A percentile compares a stretch with the other conserved stretches of the same genome.
phyloP scores from a whole-genome alignment of 805 yeast genomes.

The Komagataella pastoris region DNA sequence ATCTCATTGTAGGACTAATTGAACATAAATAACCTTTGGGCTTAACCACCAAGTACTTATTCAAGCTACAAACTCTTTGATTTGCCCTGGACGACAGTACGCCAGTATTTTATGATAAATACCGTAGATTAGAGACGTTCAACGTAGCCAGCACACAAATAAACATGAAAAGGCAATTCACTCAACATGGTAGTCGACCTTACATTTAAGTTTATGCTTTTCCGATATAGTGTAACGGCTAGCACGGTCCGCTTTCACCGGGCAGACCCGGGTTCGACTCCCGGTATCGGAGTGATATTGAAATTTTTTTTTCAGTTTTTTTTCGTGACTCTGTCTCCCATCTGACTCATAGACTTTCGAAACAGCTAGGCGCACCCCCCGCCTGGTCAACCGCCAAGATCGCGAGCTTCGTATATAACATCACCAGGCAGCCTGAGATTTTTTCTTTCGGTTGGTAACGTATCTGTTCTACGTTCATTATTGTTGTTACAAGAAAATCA shows the following conservation, averaged over 20 bases:
- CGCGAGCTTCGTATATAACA: background rate
- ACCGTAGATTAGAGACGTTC: background rate
- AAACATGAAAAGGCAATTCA: too few species aligned
- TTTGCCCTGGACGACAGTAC: background rate
- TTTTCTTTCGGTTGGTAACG: background rate
- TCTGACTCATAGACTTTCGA: background rate
- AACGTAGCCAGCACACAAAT: background rate
- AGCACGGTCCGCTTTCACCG: conserved; percentile 84
- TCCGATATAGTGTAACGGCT: conserved; percentile 80
- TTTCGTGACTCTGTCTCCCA: background rate
- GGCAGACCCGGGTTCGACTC: conserved; percentile 81
- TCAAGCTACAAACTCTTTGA: too few species aligned
- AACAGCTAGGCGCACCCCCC: background rate
- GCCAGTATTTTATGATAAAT: background rate
- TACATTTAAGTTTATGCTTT: background rate
- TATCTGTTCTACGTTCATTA: background rate
- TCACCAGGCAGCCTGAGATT: background rate
- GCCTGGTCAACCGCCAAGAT: background rate
- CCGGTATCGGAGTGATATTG: conserved; percentile 56
- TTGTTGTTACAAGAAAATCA: conserved; percentile 9
- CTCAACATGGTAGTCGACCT: background rate
- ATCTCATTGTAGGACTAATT: too few species aligned
- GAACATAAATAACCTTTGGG: too few species aligned
- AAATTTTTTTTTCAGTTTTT: conserved; percentile 1
- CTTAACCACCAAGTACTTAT: too few species aligned